Base-by-base conservation (phyloP, 2,329 filamentous ascomycete genomes). In the Thelonectria discophora region DNA sequence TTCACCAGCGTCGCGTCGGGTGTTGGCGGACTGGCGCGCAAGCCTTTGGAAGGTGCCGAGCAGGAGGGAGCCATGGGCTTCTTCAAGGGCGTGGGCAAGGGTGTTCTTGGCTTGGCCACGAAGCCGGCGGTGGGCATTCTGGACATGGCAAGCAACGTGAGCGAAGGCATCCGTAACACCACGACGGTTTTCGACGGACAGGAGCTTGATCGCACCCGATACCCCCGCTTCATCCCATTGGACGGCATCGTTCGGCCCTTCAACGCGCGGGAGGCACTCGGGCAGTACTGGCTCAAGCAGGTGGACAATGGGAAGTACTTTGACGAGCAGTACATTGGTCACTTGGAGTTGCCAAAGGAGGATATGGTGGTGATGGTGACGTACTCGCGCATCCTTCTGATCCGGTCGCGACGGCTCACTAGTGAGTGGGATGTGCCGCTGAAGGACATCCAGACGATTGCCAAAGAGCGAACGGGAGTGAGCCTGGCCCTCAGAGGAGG, bases 221-320 rank as follows among this genome's bases (percentile, higher is more conserved):
- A 97, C 53, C 91, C 94, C 6, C 91, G 95, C 17, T 97, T 97
- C 80, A 93, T 99, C 63, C 92, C 93, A 15, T 87, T 89, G 43
- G 94, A 99, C 75, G 95, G 95, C 42, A 92, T 99, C 62, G 94
- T 99, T 34, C 90, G 94, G 3, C 94, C 95, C 0, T 99, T 97
- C 82, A 94, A 90, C 58, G 92, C 97, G 74, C 92, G 95, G 48
- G 95, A 99, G 81, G 94, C 95, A 0, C 88, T 99, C 3, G 95
- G 95, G 1, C 95, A 99, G 76, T 97, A 93, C 82, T 99, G 95
- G 96, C 88, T 99, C 66, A 99, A 99, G 84, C 97, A 97, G 61
- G 88, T 97, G 11, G 95, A 99, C 78, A 95, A 97, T 67, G 95
- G 95, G 64, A 95, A 94, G 76, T 98, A 94, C 82, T 99, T 99